Evolutionary conservation across 163 green algal genomes (phyloP), one percentile per base, ranked within the genome.

Genomic region (Volvox carteri): DNA sequence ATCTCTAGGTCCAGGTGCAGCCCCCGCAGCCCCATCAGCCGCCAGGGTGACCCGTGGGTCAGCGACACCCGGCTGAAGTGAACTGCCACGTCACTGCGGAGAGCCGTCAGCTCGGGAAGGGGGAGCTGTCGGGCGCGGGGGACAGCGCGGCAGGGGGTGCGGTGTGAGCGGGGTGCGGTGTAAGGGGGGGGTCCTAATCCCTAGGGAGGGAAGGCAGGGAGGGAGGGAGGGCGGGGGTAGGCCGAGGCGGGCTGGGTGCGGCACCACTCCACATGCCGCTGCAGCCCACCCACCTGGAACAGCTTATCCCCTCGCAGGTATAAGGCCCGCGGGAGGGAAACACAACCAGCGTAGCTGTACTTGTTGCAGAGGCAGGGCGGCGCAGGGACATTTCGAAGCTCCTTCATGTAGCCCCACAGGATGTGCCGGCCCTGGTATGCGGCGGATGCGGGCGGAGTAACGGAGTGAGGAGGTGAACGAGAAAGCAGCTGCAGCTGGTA

Each of bases 311-410:
- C 75, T 4, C 73, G 39, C 1, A 92, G 52, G 78, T 92, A 92
- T 11, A 89, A 70, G 37, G 85, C 85, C 54, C 89, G 78, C 11
- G 89, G 89, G 37, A 92, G 56, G 11, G 70, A 87, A 0, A 90
- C 25, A 33, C 85, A 88, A 37, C 89, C 89, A 25, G 72, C 73
- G 72, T 74, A 88, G 84, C 54, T 77, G 60, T 76, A 90, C 84
- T 92, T 92, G 89, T 92, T 92, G 89, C 85, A 90, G 54, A 89
- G 79, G 77, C 62, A 86, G 60, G 89, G 89, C 14, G 89, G 89
- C 6, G 89, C 77, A 1, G 89, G 79, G 35, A 89, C 37, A 14
- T 67, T 86, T 37, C 78, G 72, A 52, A 92, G 78, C 78, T 92
- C 89, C 85, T 92, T 90, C 70, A 92, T 73, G 78, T 89, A 89